These are phyloP conservation scores for Cladorrhinum sp. DNA, from an alignment of 2,329 filamentous ascomycete species.

Conservation along the genomic window DNA sequence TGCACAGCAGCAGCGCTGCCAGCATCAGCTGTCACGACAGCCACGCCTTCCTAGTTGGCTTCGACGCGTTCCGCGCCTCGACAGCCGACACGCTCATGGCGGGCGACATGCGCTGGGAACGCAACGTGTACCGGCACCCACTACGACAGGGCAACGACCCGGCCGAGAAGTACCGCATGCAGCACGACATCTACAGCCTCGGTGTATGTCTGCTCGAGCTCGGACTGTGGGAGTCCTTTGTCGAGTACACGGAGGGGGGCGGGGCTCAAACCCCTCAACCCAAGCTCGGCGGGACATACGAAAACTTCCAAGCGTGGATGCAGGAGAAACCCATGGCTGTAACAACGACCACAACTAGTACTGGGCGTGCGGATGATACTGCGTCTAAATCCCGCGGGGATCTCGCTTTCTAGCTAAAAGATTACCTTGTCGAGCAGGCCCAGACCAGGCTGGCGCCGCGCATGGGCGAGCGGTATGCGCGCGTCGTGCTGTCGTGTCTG, in stretches of 20 bases:
- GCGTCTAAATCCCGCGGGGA: too few species aligned
- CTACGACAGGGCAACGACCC: conserved; percentile 2
- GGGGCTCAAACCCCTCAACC: neutral
- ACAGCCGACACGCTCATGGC: neutral
- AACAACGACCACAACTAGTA: too few species aligned
- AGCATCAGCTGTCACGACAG: neutral
- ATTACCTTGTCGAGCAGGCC: too few species aligned
- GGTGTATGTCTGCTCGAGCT: conserved; percentile 22
- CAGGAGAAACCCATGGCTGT: neutral
- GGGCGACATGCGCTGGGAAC: conserved; percentile 8
- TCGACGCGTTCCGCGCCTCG: conserved; percentile 3
- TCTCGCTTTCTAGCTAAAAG: too few species aligned
- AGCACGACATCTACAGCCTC: conserved; percentile 21
- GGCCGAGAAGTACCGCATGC: conserved; percentile 13
- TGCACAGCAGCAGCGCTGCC: neutral
- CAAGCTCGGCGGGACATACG: neutral
- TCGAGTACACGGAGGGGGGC: conserved; percentile 2
- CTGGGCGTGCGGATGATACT: too few species aligned
- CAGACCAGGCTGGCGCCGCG: neutral
- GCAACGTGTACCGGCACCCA: conserved; percentile 20
- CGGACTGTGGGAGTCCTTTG: conserved; percentile 16
- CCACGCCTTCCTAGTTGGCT: conserved; percentile 12
- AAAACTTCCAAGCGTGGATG: neutral
- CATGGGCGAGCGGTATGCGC: conserved; percentile 11
- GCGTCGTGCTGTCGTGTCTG: conserved; percentile 8